Conservation (phyloP, 2,329 filamentous ascomycete species). For the Simplicillium sp. region DNA sequence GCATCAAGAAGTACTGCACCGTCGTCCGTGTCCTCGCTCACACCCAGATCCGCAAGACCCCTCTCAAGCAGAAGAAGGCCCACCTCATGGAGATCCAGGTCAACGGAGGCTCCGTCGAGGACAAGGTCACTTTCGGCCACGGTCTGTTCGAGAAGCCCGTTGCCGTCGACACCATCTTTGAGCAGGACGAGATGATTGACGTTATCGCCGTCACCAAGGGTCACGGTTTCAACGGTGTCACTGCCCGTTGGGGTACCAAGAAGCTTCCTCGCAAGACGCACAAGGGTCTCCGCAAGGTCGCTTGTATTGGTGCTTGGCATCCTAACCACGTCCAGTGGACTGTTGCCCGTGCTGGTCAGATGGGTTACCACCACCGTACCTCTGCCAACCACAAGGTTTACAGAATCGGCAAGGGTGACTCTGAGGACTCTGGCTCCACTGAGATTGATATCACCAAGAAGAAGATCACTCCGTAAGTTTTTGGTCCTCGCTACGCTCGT, state of each 20-base stretch:
- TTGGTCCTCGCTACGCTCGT: neutral
- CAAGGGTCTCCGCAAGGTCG: conserved; percentile 99
- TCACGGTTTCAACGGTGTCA: conserved; percentile 97
- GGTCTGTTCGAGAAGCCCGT: conserved; percentile 99
- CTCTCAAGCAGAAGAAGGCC: conserved; percentile 99
- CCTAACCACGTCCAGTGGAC: conserved; percentile 99
- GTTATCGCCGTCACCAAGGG: conserved; percentile 99
- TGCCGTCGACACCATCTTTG: conserved; percentile 86
- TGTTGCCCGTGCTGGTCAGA: conserved; percentile 98
- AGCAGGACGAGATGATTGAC: conserved; percentile 99
- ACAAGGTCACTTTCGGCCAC: conserved; percentile 95
- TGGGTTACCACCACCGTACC: conserved; percentile 99
- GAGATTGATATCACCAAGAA: conserved; percentile 98
- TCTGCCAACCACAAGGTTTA: conserved; percentile 99
- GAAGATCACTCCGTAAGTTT: conserved; percentile 95
- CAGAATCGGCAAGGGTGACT: conserved; percentile 83
- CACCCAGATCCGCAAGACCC: conserved; percentile 98
- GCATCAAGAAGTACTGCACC: conserved; percentile 99
- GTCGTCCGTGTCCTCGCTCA: conserved; percentile 98
- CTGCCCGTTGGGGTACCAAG: conserved; percentile 98
- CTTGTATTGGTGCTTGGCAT: conserved; percentile 99
- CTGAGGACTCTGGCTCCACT: conserved; percentile 88
- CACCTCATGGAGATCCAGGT: conserved; percentile 99
- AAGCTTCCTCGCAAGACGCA: conserved; percentile 99
- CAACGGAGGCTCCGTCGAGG: conserved; percentile 91